These are phyloP conservation scores for Pisolithus sp. DNA, from an alignment of 768 basidiomycete genomes.

Conservation along the genomic window DNA sequence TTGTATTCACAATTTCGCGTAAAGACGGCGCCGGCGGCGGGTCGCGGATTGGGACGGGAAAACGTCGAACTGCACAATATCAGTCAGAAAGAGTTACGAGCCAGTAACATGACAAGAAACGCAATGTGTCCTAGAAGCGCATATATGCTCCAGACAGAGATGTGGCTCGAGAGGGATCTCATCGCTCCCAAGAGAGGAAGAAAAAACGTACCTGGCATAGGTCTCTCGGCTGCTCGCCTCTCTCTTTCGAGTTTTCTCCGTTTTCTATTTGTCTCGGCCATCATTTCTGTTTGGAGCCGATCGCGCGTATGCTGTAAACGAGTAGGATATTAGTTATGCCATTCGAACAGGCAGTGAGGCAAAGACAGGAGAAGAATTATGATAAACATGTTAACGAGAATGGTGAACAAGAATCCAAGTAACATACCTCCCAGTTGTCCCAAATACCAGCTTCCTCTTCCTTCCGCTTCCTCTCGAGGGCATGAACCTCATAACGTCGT, in stretches of 20 bases:
- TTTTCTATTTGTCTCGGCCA: conserved; percentile 85
- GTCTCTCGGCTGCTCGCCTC: conserved; percentile 69
- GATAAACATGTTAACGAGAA: conserved; percentile 1
- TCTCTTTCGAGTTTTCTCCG: conserved; percentile 81
- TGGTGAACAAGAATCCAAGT: neutral
- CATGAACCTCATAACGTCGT: conserved; percentile 59
- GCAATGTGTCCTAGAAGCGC: neutral
- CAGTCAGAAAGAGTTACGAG: neutral
- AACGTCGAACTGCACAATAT: conserved; percentile 44
- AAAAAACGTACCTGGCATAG: conserved; percentile 52
- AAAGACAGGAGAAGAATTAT: conserved; percentile 1
- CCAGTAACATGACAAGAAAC: neutral
- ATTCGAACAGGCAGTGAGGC: neutral
- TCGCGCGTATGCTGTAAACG: conserved; percentile 59
- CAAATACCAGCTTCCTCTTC: conserved; percentile 74
- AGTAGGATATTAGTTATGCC: conserved; percentile 1
- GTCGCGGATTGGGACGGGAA: conserved; percentile 49
- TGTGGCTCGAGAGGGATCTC: too few relatives aligned
- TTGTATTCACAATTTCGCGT: conserved; percentile 58
- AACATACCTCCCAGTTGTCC: conserved; percentile 84
- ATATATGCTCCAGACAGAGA: too few relatives aligned
- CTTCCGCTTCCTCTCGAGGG: conserved; percentile 53
- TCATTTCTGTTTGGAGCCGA: conserved; percentile 79
- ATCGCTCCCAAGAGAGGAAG: neutral
- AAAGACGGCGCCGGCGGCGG: conserved; percentile 54